A percentile compares a stretch with the other conserved stretches of the same genome.
Evolutionary conservation across 2,329 filamentous ascomycete genomes (phyloP).

Genomic region (Neofusicoccum ribis): DNA sequence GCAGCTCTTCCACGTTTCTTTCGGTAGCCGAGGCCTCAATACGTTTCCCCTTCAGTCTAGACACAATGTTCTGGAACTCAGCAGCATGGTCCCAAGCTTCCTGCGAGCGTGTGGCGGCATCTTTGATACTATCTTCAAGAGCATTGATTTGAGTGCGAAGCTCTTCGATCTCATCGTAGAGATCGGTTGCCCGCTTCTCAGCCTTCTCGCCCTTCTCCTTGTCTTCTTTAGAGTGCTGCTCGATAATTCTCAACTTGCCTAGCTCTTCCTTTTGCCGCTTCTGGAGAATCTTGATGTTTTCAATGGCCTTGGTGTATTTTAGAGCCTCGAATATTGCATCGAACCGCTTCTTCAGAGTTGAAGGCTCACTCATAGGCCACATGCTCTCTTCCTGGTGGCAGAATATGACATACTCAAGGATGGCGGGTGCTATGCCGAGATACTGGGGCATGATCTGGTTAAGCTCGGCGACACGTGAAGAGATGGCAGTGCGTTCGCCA

Average conservation of each 20-base stretch:
- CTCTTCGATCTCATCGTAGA: slow-evolving; percentile 67
- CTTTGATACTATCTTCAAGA: slow-evolving; percentile 34
- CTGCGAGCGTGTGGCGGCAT: slow-evolving; percentile 52
- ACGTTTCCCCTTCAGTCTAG: slow-evolving; percentile 72
- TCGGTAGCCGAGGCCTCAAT: slow-evolving; percentile 72
- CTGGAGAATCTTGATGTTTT: slow-evolving; percentile 83
- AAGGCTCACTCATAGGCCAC: slow-evolving; percentile 92
- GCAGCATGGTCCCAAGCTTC: slow-evolving; percentile 73
- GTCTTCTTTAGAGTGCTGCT: slow-evolving; percentile 75
- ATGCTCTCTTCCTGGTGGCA: slow-evolving; percentile 97
- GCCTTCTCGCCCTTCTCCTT: slow-evolving; percentile 78
- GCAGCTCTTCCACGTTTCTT: slow-evolving; percentile 69
- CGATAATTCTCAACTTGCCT: slow-evolving; percentile 69
- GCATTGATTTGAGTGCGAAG: slow-evolving; percentile 28
- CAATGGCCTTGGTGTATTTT: slow-evolving; percentile 96
- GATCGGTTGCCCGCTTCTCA: slow-evolving; percentile 52
- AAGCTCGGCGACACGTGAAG: slow-evolving; percentile 77
- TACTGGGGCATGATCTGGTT: slow-evolving; percentile 82
- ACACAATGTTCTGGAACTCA: slow-evolving; percentile 72
- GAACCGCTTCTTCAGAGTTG: slow-evolving; percentile 85
- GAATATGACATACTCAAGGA: slow-evolving; percentile 94
- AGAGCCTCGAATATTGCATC: slow-evolving; percentile 97
- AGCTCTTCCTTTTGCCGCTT: slow-evolving; percentile 82
- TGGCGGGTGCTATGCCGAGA: slow-evolving; percentile 84
- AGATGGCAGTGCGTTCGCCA: slow-evolving; percentile 77